phyloP scores from a whole-genome alignment of 2,329 filamentous ascomycete genomes.

The Phoma sp. region DNA sequence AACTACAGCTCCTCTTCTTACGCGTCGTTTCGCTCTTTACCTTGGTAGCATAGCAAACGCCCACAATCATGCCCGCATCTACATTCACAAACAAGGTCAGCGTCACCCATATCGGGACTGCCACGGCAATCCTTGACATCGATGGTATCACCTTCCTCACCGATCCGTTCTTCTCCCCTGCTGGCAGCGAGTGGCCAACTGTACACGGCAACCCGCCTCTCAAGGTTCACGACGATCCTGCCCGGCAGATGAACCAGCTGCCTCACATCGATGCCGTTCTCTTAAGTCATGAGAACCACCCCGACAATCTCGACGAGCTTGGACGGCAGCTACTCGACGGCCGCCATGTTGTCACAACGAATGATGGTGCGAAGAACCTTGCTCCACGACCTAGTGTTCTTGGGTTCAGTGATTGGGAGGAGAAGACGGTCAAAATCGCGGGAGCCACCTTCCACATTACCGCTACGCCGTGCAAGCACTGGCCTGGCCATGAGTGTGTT shows the following conservation, averaged over 20 bases:
- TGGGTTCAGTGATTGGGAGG: slow-evolving; percentile 40
- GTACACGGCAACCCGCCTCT: slow-evolving; percentile 43
- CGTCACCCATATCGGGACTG: slow-evolving; percentile 58
- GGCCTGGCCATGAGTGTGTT: slow-evolving; percentile 55
- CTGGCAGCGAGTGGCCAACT: slow-evolving; percentile 9
- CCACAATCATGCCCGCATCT: not conserved
- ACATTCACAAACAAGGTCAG: slow-evolving; percentile 33
- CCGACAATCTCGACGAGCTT: slow-evolving; percentile 58
- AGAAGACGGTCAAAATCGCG: slow-evolving; percentile 31
- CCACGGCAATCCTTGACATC: slow-evolving; percentile 56
- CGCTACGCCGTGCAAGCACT: slow-evolving; percentile 55
- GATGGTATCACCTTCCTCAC: slow-evolving; percentile 34
- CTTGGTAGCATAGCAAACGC: too few relatives aligned
- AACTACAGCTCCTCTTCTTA: too few relatives aligned
- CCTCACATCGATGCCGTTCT: slow-evolving; percentile 59
- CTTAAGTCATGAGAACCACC: slow-evolving; percentile 61
- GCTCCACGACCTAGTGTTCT: slow-evolving; percentile 53
- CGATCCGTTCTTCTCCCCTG: slow-evolving; percentile 36
- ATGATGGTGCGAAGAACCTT: slow-evolving; percentile 56
- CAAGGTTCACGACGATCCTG: slow-evolving; percentile 38
- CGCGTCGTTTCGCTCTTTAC: too few relatives aligned
- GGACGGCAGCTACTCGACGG: slow-evolving; percentile 58
- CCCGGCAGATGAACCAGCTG: too few relatives aligned
- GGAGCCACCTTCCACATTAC: slow-evolving; percentile 51
- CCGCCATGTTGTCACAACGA: slow-evolving; percentile 56